Evolutionary conservation across 148 eudicot species (phyloP).

Genomic region (Diospyros lotus): DNA sequence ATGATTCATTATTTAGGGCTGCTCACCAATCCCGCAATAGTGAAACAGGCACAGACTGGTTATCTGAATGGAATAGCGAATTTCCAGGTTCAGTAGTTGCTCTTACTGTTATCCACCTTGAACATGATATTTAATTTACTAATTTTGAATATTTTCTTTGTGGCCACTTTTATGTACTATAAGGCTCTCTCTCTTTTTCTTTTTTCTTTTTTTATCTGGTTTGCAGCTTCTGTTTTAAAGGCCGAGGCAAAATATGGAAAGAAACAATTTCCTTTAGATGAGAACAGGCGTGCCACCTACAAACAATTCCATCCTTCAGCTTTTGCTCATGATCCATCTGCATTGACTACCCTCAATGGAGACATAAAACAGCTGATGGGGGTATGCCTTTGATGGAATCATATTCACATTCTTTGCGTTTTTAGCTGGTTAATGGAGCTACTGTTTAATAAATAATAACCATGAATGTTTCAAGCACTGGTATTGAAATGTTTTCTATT

Average conservation of each 20-base stretch:
- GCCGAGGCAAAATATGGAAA: constrained; percentile 60
- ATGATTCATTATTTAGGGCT: constrained; percentile 34
- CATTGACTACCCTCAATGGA: constrained; percentile 33
- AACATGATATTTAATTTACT: background rate
- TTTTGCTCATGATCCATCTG: constrained; percentile 33
- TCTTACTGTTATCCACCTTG: background rate
- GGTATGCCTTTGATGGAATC: constrained; percentile 33
- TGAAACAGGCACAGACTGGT: constrained; percentile 42
- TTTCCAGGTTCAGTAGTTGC: constrained; percentile 46
- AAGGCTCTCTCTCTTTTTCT: background rate
- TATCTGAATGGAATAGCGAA: constrained; percentile 37
- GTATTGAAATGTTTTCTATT: background rate
- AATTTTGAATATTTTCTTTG: background rate
- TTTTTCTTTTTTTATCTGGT: constrained; percentile 9
- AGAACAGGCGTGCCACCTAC: constrained; percentile 73
- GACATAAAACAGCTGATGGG: constrained; percentile 41
- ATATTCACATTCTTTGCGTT: too few relatives aligned
- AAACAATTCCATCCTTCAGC: constrained; percentile 31
- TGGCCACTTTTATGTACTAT: constrained; percentile 1
- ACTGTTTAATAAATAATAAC: background rate
- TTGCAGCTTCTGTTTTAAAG: constrained; percentile 55
- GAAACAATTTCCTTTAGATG: constrained; percentile 46
- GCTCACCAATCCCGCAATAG: constrained; percentile 41
- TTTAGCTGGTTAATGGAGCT: background rate
- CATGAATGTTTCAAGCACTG: background rate